Evolutionary conservation across 352 stramenopile species (phyloP), one percentile per base, ranked within the genome.

Genomic region (Phytophthora agathidicida): DNA sequence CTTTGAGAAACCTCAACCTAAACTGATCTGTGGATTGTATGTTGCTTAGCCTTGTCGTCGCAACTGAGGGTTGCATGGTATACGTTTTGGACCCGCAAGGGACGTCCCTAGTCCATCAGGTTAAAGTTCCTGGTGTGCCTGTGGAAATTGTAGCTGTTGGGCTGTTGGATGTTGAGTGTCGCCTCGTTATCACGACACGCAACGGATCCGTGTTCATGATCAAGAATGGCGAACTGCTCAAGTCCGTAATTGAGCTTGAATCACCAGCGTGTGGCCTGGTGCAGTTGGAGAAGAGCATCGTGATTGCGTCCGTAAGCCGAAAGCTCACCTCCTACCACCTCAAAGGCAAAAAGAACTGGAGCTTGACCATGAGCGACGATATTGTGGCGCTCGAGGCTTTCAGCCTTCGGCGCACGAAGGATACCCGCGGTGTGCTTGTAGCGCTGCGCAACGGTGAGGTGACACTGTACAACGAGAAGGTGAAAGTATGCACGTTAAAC

Each of bases 271-370:
- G 85, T 36, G 87, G 78, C 0, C 60, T 96, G 3, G 57, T 94
- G 2, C 80, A 93, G 46, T 62, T 93, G 23, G 88, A 94, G 32
- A 92, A 92, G 33, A 91, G 81, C 59, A 91, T 94, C 36, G 72
- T 96, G 17, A 88, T 97, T 36, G 91, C 88, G 5, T 94, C 83
- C 14, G 93, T 94, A 73, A 94, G 96, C 53, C 71, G 84, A 14
- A 94, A 86, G 24, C 61, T 98, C 19, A 82, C 86, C 35, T 96
- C 86, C 11, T 97, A 89, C 48, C 86, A 96, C 48, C 71, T 97
- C 38, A 97, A 97, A 51, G 90, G 91, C 19, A 93, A 95, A 46
- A 96, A 96, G 65, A 95, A 96, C 72, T 96, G 86, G 88, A 94
- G 80, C 20, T 36, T 97, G 37, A 81, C 71, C 11, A 89, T 97